Evolutionary conservation across 2,329 filamentous ascomycete species (phyloP).

Genomic region (Plectosphaerella plurivora): DNA sequence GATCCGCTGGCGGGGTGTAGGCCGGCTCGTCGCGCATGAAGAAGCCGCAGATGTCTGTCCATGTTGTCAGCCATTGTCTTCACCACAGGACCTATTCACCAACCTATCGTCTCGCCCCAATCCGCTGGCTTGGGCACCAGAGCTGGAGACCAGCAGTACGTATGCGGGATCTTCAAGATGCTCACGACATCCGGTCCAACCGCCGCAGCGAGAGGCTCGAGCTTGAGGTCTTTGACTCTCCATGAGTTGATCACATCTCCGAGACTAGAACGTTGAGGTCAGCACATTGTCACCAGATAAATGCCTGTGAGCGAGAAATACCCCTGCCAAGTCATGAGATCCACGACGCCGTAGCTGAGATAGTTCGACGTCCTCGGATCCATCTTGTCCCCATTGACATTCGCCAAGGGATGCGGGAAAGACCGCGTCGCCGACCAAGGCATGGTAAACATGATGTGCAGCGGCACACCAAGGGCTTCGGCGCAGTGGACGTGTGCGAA

Average conservation of each 20-base stretch:
- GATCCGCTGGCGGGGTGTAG: conserved; percentile 49
- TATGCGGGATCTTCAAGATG: conserved; percentile 64
- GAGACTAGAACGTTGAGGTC: neutral
- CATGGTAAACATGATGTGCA: conserved; percentile 56
- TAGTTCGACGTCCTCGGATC: conserved; percentile 61
- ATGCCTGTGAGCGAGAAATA: conserved; percentile 1
- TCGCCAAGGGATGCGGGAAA: conserved; percentile 70
- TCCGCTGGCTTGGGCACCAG: conserved; percentile 63
- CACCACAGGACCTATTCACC: neutral
- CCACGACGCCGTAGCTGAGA: conserved; percentile 66
- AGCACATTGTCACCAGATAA: neutral
- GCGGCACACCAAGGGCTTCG: conserved; percentile 34
- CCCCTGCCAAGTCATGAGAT: conserved; percentile 75
- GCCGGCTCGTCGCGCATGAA: conserved; percentile 56
- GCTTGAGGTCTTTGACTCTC: conserved; percentile 60
- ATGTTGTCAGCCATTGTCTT: neutral
- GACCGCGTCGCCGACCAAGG: conserved; percentile 69
- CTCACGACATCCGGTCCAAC: conserved; percentile 68
- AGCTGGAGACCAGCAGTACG: conserved; percentile 73
- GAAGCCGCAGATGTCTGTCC: conserved; percentile 51
- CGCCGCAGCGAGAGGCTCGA: conserved; percentile 65
- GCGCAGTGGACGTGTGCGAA: conserved; percentile 45
- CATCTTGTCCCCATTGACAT: conserved; percentile 42
- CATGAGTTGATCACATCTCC: conserved; percentile 43
- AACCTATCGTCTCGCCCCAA: conserved; percentile 57